Conservation (phyloP, 169 alveolate species). For the Plasmodium fragile region DNA sequence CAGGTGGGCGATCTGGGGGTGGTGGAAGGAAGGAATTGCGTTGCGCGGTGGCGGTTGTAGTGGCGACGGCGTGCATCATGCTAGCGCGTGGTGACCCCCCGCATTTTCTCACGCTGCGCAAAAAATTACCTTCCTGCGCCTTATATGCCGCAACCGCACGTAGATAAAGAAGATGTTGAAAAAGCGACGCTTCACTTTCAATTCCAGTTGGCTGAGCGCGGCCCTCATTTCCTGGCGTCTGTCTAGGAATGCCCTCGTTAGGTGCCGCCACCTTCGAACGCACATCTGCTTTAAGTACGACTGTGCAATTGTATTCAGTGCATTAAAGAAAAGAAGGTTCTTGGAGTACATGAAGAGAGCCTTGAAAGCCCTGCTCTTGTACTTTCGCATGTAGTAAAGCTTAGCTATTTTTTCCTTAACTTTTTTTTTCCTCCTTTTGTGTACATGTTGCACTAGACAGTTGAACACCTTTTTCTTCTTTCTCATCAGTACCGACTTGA, state of each 20-base stretch:
- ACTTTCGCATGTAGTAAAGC: conserved; percentile 22
- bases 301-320: conserved; percentile 19
- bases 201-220: not conserved
- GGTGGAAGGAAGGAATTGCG: too few species aligned
- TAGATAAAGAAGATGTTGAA: conserved; percentile 4
- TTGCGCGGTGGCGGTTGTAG: not conserved
- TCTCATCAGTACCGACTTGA: conserved; percentile 35
- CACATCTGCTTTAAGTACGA: conserved; percentile 29
- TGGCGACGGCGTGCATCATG: not conserved
- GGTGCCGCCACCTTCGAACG: conserved; percentile 33
- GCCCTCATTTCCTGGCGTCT: conserved; percentile 6
- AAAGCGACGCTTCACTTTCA: conserved; percentile 11
- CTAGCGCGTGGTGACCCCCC: not conserved
- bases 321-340: conserved; percentile 19
- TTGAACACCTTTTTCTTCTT: conserved; percentile 16
- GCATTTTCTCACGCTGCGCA: not conserved
- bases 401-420: conserved; percentile 24
- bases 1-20: conserved; percentile 16
- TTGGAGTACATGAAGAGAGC: conserved; percentile 28
- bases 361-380: conserved; percentile 32
- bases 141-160: not conserved
- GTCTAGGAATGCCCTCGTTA: conserved; percentile 20
- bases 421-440: conserved; percentile 12
- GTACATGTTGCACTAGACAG: conserved; percentile 5
- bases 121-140: conserved; percentile 26